These are phyloP conservation scores for Leccinellum rugosiceps DNA, from an alignment of 768 basidiomycete genomes.

Conservation along the genomic window DNA sequence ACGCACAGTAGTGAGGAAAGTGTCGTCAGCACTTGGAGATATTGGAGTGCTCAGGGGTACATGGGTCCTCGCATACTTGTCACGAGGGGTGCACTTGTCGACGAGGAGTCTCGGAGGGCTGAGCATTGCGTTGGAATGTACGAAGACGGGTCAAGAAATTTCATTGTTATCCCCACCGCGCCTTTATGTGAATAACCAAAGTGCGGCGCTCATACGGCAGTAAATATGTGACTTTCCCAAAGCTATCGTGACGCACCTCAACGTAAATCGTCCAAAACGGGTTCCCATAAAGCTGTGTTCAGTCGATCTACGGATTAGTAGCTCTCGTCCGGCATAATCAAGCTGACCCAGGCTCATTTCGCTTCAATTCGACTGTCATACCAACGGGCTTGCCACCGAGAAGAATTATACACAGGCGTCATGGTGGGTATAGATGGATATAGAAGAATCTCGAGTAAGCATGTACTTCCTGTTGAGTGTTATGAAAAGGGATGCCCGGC, in stretches of 20 bases:
- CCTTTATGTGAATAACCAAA: constrained; percentile 27
- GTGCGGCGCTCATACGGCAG: constrained; percentile 7
- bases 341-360: constrained; percentile 13
- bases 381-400: constrained; percentile 13
- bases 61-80: constrained; percentile 32
- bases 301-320: constrained; percentile 3
- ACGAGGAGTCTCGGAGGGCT: constrained; percentile 28
- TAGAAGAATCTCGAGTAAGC: constrained; percentile 23
- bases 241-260: constrained; percentile 8
- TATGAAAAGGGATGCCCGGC: constrained; percentile 17
- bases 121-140: constrained; percentile 11
- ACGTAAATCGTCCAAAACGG: constrained; percentile 26
- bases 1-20: constrained; percentile 23
- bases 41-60: constrained; percentile 26
- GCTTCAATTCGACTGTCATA: constrained; percentile 17
- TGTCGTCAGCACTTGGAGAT: constrained; percentile 28
- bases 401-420: constrained; percentile 10
- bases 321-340: background rate
- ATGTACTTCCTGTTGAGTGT: constrained; percentile 5
- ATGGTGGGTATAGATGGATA: constrained; percentile 23
- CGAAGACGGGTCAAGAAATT: background rate
- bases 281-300: constrained; percentile 8
- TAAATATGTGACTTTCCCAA: constrained; percentile 18
- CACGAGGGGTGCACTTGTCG: constrained; percentile 34
- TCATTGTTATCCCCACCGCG: constrained; percentile 2